These are phyloP conservation scores for Tolypocladium nubicola DNA, from an alignment of 2,329 filamentous ascomycete species.

Conservation along the genomic window DNA sequence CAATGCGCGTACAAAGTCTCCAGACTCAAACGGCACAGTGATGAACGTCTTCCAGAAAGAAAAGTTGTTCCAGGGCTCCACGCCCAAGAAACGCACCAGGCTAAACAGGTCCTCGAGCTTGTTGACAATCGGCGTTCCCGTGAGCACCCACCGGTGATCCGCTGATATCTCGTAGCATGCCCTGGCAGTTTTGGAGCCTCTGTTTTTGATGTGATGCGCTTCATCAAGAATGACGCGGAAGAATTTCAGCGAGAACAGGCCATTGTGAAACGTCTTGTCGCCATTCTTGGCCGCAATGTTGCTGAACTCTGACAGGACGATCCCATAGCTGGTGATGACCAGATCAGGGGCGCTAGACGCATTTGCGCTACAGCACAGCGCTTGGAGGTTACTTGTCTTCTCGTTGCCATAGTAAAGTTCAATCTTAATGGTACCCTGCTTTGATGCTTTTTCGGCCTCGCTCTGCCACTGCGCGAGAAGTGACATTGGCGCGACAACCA, in stretches of 20 bases:
- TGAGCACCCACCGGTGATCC: slow-evolving; percentile 83
- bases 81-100: slow-evolving; percentile 80
- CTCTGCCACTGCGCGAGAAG: slow-evolving; percentile 95
- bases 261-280: slow-evolving; percentile 54
- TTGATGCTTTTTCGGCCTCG: slow-evolving; percentile 84
- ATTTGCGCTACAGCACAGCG: slow-evolving; percentile 67
- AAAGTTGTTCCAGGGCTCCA: slow-evolving; percentile 98
- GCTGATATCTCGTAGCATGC: slow-evolving; percentile 87
- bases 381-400: slow-evolving; percentile 67
- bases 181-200: slow-evolving; percentile 84
- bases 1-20: slow-evolving; percentile 83
- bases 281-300: slow-evolving; percentile 57
- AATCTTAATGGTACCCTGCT: slow-evolving; percentile 68
- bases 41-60: slow-evolving; percentile 99
- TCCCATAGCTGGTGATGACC: slow-evolving; percentile 90
- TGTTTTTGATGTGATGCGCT: slow-evolving; percentile 84
- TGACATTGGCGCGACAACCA: slow-evolving; percentile 96
- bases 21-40: slow-evolving; percentile 91
- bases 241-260: slow-evolving; percentile 87
- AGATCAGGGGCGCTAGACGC: slow-evolving; percentile 70
- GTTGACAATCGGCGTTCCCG: slow-evolving; percentile 94
- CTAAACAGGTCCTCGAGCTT: slow-evolving; percentile 91
- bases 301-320: slow-evolving; percentile 76
- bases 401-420: slow-evolving; percentile 90
- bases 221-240: slow-evolving; percentile 94